These are phyloP conservation scores for Vinca minor DNA, from an alignment of 257 asterid species.

Conservation along the genomic window DNA sequence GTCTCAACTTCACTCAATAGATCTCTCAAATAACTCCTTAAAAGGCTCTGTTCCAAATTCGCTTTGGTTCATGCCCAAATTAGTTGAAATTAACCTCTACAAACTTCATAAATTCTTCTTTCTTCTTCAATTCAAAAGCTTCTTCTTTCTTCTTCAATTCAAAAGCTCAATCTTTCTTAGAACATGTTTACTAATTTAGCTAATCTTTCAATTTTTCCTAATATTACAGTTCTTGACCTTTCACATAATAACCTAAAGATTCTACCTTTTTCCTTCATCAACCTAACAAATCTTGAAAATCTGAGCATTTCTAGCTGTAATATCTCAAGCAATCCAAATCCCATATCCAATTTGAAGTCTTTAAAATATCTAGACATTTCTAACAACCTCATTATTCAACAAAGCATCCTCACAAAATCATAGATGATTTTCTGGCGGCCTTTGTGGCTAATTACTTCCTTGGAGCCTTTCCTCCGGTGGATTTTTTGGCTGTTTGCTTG, in stretches of 20 bases:
- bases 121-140: too few species aligned
- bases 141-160: constrained; percentile 18
- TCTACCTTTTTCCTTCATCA: constrained; percentile 46
- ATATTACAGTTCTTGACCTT: constrained; percentile 44
- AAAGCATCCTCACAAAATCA: constrained; percentile 22
- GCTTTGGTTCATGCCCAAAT: constrained; percentile 53
- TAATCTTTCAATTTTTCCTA: constrained; percentile 26
- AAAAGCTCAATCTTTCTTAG: constrained; percentile 50
- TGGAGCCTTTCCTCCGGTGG: too few species aligned
- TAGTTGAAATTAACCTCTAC: constrained; percentile 43
- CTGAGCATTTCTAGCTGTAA: constrained; percentile 59
- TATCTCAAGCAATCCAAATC: constrained; percentile 40
- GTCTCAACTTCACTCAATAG: constrained; percentile 48
- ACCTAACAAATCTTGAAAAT: constrained; percentile 49
- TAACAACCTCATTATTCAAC: constrained; percentile 31
- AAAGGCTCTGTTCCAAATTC: constrained; percentile 49
- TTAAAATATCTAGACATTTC: constrained; percentile 56
- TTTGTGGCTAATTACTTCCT: too few species aligned
- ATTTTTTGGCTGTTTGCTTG: too few species aligned
- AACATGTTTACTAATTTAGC: constrained; percentile 64
- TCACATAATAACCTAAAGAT: constrained; percentile 44
- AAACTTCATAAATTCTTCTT: constrained; percentile 12
- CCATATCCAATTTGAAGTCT: constrained; percentile 33
- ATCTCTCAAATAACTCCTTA: constrained; percentile 68
- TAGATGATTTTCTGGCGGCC: too few species aligned